A percentile compares a stretch with the other conserved stretches of the same genome.
Evolutionary conservation across 2,329 filamentous ascomycete species (phyloP).

Genomic region (Dactylellina parvicollis): DNA sequence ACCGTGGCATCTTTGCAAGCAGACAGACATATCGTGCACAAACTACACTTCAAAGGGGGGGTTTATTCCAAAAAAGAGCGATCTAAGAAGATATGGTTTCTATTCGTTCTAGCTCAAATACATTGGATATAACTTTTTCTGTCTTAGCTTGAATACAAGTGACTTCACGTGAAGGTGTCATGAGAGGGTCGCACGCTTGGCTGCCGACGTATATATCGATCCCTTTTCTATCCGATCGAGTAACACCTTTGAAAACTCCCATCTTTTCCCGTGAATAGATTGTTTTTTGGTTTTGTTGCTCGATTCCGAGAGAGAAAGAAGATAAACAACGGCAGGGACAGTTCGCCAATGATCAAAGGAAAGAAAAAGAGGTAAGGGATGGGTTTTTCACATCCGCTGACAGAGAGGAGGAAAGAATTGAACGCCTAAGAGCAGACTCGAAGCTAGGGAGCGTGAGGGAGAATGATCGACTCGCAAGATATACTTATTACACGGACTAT

Average conservation of each 20-base stretch:
- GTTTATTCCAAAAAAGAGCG: too few species aligned
- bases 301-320: neutral
- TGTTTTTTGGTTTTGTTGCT: neutral
- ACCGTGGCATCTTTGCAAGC: conserved; percentile 1
- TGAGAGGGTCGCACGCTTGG: too few species aligned
- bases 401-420: neutral
- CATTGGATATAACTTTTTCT: neutral
- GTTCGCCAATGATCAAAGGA: conserved; percentile 21
- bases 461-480: conserved; percentile 45
- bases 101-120: neutral
- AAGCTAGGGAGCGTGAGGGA: conserved; percentile 25
- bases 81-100: neutral
- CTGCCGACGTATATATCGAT: too few species aligned
- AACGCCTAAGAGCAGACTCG: conserved; percentile 27
- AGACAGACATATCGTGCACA: neutral
- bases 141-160: neutral
- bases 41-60: too few species aligned
- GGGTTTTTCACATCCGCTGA: conserved; percentile 1
- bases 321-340: neutral
- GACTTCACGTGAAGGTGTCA: neutral
- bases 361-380: conserved; percentile 1
- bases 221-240: neutral
- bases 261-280: neutral
- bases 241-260: neutral
- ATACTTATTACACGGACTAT: conserved; percentile 49